phyloP scores from a whole-genome alignment of 345 rosid genomes.

The Sisymbrium irio region DNA sequence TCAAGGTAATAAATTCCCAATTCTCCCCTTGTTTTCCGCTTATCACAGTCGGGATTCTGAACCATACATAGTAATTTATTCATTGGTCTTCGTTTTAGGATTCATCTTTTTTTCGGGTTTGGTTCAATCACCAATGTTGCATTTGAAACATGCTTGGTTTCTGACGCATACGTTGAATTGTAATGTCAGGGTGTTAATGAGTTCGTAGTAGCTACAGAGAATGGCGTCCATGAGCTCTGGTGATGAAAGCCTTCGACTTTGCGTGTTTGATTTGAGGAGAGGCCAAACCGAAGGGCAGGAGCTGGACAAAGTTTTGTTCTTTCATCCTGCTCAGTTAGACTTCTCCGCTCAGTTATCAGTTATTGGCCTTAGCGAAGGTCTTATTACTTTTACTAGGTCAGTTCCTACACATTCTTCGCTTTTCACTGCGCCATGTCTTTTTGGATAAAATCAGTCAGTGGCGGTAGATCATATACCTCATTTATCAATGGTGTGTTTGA shows the following conservation, averaged over 20 bases:
- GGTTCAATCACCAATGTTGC: constrained; percentile 16
- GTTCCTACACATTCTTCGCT: background rate
- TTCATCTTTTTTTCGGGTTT: background rate
- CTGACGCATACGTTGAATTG: background rate
- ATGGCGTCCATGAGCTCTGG: constrained; percentile 54
- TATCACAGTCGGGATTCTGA: background rate
- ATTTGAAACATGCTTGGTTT: background rate
- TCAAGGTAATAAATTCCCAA: constrained; percentile 1
- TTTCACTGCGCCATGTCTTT: background rate
- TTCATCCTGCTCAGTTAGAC: constrained; percentile 73
- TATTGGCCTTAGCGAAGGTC: constrained; percentile 93
- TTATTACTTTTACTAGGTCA: constrained; percentile 88
- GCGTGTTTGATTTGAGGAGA: constrained; percentile 88
- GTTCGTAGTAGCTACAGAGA: constrained; percentile 19
- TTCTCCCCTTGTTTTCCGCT: background rate
- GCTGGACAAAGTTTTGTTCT: constrained; percentile 80
- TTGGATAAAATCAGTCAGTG: background rate
- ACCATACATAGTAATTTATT: background rate
- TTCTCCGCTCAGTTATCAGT: constrained; percentile 85
- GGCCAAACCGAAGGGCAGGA: constrained; percentile 94
- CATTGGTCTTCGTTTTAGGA: constrained; percentile 20
- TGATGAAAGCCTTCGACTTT: constrained; percentile 60
- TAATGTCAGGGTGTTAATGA: constrained; percentile 1
- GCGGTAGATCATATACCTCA: background rate
- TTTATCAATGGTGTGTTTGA: background rate